Base-by-base conservation (phyloP, 2,329 filamentous ascomycete species). In the Trichoderma sp. region DNA sequence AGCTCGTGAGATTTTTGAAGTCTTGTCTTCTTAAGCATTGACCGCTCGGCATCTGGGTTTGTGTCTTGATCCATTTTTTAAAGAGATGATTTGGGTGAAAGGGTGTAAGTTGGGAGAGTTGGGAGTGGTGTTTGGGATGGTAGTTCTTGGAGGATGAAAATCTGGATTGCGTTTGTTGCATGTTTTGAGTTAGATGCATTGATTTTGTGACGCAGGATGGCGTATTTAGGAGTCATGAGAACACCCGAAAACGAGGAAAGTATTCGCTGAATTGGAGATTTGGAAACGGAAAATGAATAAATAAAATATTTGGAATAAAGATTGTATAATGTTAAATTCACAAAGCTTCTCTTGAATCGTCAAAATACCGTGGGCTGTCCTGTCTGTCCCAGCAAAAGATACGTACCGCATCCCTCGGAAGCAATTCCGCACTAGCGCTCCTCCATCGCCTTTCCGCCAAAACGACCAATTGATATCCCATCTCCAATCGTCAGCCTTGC, bases 1-100 rank as follows among this genome's bases (percentile, higher is more conserved):
- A 88, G 80, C 56, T 85, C 83, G 68, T 82, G 80, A 19, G 81
- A 79, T 68, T 81, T 82, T 56, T 72, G 68, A n/a, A 78, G 75
- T 27, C 76, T 72, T 65, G 73, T 71, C 60, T 76, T 71, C 8
- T 76, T 72, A 12, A 53, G 74, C n/a, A 42, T 35, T 27, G 66
- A 74, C 52, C 74, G 74, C 66, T 73, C 71, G 4, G 68, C 60
- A 19, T 68, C 67, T 56, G 69, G 39, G 10, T 54, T 70, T 52
- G 69, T 29, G 35, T 54, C 67, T 69, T 76, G 67, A 1, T 70
- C 65, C 76, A 77, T 77, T 17, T 25, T 58, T 15, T 22, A 22
- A 17, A n/a, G 3, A n/a, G 25, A 64, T 57, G 15, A 39, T 19
- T 17, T 19, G 35, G 17, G 6, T 12, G 27, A n/a, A 12, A 19